phyloP scores from a whole-genome alignment of 345 rosid genomes.

The Anastatica hierochuntica region DNA sequence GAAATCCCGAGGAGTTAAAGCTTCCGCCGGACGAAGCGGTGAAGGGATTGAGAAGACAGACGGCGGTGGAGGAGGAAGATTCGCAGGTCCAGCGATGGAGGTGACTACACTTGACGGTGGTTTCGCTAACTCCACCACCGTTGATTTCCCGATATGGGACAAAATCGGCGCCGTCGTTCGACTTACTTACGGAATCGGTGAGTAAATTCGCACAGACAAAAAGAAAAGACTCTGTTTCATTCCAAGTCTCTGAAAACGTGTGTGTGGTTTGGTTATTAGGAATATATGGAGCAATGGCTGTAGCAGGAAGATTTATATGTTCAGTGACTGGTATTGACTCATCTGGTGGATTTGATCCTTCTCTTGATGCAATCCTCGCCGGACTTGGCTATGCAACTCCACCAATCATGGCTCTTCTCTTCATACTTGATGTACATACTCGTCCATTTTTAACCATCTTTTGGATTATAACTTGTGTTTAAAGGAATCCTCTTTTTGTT shows the following conservation, averaged over 20 bases:
- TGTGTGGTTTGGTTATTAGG: constrained; percentile 31
- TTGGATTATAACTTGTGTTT: neutral
- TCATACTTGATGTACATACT: constrained; percentile 65
- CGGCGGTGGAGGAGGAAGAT: constrained; percentile 19
- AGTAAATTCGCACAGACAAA: constrained; percentile 3
- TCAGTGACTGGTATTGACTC: constrained; percentile 77
- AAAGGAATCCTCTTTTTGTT: neutral
- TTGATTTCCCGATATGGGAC: constrained; percentile 81
- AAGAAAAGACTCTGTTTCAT: no score
- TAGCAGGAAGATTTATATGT: constrained; percentile 83
- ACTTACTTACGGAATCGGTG: constrained; percentile 89
- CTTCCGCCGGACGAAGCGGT: constrained; percentile 36
- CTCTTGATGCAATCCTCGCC: constrained; percentile 57
- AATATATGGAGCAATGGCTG: constrained; percentile 85
- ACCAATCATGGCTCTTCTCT: constrained; percentile 92
- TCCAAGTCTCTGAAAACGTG: neutral
- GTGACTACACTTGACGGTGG: constrained; percentile 62
- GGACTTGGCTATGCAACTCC: constrained; percentile 95
- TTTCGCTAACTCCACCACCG: constrained; percentile 40
- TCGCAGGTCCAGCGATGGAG: constrained; percentile 49
- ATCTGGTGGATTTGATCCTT: constrained; percentile 72
- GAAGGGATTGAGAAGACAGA: constrained; percentile 47
- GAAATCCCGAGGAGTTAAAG: constrained; percentile 27
- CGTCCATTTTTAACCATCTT: neutral
- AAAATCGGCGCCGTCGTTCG: constrained; percentile 81